phyloP scores from a whole-genome alignment of 139 green algal genomes.

The Chlamydomonas eustigma region DNA sequence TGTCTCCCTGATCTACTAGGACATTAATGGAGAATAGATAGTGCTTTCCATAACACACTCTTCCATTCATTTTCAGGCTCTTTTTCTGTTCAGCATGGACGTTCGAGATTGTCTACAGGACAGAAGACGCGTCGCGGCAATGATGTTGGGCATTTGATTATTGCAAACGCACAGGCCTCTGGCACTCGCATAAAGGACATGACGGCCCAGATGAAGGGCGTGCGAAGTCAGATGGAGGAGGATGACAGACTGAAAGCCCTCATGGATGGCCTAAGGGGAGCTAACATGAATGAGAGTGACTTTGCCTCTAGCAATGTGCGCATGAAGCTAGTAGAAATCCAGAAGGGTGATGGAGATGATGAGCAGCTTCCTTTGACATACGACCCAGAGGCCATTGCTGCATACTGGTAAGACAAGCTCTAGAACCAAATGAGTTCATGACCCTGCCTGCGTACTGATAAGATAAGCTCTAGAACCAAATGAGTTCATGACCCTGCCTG shows the following conservation, averaged over 20 bases:
- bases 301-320: conserved; percentile 69
- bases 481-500: no score
- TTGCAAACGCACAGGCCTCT: neutral
- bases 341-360: neutral
- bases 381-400: conserved; percentile 76
- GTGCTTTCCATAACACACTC: no score
- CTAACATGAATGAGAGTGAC: conserved; percentile 81
- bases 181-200: neutral
- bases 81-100: no score
- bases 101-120: no score
- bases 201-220: neutral
- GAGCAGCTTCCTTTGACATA: conserved; percentile 72
- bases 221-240: conserved; percentile 18
- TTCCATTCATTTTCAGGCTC: no score
- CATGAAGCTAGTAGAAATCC: conserved; percentile 68
- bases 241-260: conserved; percentile 19
- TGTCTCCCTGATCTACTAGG: no score
- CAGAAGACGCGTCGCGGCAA: no score
- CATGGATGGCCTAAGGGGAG: conserved; percentile 37
- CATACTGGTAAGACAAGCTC: conserved; percentile 74
- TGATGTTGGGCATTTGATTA: neutral
- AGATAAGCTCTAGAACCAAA: no score
- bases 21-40: no score
- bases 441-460: no score
- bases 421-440: no score